Evolutionary conservation across 1,284 basidiomycete genomes (phyloP).

Genomic region (Puccinia novopanici): DNA sequence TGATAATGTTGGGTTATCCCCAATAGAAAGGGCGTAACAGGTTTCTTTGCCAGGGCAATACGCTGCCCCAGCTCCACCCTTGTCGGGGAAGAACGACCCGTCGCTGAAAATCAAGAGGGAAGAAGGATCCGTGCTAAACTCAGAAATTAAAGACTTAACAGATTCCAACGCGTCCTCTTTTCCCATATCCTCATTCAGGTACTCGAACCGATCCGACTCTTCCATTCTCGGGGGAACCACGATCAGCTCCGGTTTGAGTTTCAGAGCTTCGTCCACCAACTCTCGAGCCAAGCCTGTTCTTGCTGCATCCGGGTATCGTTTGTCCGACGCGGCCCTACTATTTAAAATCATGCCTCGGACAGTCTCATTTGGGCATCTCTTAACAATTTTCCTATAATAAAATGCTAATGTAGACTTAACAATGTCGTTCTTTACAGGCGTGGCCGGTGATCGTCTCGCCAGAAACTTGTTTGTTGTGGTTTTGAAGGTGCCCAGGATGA

Average conservation of each 20-base stretch:
- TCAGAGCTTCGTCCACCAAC: background rate
- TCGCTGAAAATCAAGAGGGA: background rate
- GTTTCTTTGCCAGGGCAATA: background rate
- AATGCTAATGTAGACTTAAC: background rate
- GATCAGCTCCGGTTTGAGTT: background rate
- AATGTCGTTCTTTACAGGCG: background rate
- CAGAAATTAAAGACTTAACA: background rate
- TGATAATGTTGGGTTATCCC: background rate
- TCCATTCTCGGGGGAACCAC: background rate
- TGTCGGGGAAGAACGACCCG: background rate
- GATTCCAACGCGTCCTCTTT: background rate
- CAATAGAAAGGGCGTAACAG: background rate
- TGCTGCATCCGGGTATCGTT: background rate
- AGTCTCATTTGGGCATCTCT: background rate
- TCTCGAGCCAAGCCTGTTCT: background rate
- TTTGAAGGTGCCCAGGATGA: background rate
- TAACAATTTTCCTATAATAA: background rate
- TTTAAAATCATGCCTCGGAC: background rate
- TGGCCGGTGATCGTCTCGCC: background rate
- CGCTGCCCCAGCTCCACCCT: background rate
- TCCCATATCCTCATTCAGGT: background rate
- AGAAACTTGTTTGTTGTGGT: background rate
- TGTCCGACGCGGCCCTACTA: background rate
- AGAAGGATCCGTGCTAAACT: background rate
- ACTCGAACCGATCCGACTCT: background rate